Evolutionary conservation across 2,329 filamentous ascomycete genomes (phyloP).

Genomic region (Colletotrichum ledebouriae): DNA sequence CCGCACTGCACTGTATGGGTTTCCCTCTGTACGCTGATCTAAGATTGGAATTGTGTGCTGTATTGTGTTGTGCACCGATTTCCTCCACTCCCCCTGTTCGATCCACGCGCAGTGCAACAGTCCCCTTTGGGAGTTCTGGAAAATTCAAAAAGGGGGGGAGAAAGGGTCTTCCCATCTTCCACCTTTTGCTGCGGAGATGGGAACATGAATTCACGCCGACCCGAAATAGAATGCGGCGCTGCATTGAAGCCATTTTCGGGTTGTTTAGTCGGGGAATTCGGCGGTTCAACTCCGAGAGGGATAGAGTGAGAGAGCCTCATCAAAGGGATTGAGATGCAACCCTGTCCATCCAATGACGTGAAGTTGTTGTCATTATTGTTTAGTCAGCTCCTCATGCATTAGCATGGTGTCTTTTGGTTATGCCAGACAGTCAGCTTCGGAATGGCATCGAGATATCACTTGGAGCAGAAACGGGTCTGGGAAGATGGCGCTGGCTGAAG

Average conservation of each 20-base stretch:
- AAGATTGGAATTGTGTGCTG: slow-evolving; percentile 9
- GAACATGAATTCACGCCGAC: background rate
- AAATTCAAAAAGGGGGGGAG: background rate
- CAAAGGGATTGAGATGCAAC: background rate
- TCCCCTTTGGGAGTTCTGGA: slow-evolving; percentile 10
- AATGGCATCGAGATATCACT: background rate
- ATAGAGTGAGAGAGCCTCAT: background rate
- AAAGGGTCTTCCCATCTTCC: slow-evolving; percentile 10
- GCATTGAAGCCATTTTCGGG: background rate
- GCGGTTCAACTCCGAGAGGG: background rate
- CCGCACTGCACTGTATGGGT: background rate
- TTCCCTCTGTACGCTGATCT: background rate
- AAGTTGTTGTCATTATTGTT: too few species aligned
- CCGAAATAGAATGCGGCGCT: slow-evolving; percentile 5
- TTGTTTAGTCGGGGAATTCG: background rate
- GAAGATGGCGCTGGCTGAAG: too few species aligned
- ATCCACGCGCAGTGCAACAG: slow-evolving; percentile 7
- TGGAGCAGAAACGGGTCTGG: background rate
- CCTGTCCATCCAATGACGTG: too few species aligned
- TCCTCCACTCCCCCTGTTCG: background rate
- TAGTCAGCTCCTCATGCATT: too few species aligned
- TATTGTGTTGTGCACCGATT: too few species aligned
- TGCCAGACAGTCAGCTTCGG: slow-evolving; percentile 1
- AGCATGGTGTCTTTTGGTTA: too few species aligned
- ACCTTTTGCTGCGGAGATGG: background rate